Conservation (phyloP, 2,329 filamentous ascomycete genomes). For the Capronia coronata region DNA sequence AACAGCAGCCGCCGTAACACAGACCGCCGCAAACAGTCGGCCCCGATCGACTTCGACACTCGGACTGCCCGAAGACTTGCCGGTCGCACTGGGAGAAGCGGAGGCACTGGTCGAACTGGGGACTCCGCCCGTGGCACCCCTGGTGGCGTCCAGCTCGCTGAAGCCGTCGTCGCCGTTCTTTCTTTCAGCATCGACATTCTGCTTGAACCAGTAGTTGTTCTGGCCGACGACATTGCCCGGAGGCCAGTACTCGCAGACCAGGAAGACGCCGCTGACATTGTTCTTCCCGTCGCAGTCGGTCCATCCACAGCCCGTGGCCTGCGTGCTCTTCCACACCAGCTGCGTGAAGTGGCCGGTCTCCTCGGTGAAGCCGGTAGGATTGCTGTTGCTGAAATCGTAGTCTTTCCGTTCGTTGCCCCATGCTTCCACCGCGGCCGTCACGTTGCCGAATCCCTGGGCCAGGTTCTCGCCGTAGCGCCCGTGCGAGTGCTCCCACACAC, state of each 20-base stretch:
- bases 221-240: conserved; percentile 52
- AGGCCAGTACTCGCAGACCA: conserved; percentile 66
- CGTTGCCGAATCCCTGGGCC: conserved; percentile 59
- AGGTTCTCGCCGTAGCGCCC: conserved; percentile 63
- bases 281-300: conserved; percentile 36
- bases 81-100: conserved; percentile 1
- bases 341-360: conserved; percentile 66
- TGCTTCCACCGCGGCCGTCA: conserved; percentile 52
- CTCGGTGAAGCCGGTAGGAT: conserved; percentile 47
- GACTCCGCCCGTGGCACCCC: conserved; percentile 23
- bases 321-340: conserved; percentile 62
- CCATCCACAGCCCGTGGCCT: conserved; percentile 51
- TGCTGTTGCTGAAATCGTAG: conserved; percentile 51
- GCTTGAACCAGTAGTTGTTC: conserved; percentile 23
- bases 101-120: conserved; percentile 9
- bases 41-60: conserved; percentile 10
- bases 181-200: conserved; percentile 26
- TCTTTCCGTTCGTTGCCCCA: conserved; percentile 57
- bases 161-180: conserved; percentile 16
- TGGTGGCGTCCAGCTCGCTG: conserved; percentile 19
- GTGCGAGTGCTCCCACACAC: conserved; percentile 43
- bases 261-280: conserved; percentile 52
- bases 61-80: conserved; percentile 9
- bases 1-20: conserved; percentile 18
- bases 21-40: conserved; percentile 12